Percentiles rank a stretch among this genome's conserved stretches.
These are phyloP conservation scores for Geranomyces michiganensis DNA, from an alignment of 192 early-diverging fungal genomes.

Conservation along the genomic window DNA sequence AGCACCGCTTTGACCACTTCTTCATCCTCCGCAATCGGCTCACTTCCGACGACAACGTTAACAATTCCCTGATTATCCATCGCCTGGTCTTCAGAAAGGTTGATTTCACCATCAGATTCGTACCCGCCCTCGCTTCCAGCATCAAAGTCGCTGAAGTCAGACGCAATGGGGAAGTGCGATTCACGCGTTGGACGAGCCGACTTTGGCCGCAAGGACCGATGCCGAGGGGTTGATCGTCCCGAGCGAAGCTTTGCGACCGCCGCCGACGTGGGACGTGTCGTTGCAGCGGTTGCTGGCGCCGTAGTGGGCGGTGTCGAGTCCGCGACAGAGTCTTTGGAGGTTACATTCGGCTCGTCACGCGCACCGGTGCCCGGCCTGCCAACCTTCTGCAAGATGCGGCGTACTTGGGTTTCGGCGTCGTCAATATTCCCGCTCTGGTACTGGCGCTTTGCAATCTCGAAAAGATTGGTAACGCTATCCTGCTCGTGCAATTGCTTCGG, in stretches of 20 bases:
- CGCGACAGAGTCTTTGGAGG: not conserved
- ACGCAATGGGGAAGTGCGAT: slow-evolving; percentile 45
- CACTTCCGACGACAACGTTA: slow-evolving; percentile 1
- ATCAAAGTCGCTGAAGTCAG: slow-evolving; percentile 49
- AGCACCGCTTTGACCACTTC: slow-evolving; percentile 25
- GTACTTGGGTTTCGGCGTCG: slow-evolving; percentile 29
- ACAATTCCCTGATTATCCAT: not conserved
- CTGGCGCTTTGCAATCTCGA: slow-evolving; percentile 38
- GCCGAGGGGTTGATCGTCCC: slow-evolving; percentile 23
- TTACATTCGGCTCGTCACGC: not conserved
- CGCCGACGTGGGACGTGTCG: slow-evolving; percentile 2
- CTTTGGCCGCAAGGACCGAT: slow-evolving; percentile 42
- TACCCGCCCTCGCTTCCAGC: slow-evolving; percentile 34
- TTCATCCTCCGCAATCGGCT: slow-evolving; percentile 29
- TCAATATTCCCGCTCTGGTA: slow-evolving; percentile 36
- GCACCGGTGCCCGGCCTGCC: not conserved
- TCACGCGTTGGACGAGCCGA: slow-evolving; percentile 53
- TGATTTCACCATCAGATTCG: slow-evolving; percentile 35
- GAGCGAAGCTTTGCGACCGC: slow-evolving; percentile 7
- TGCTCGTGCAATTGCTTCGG: slow-evolving; percentile 7
- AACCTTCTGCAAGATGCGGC: slow-evolving; percentile 23
- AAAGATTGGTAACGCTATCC: slow-evolving; percentile 24
- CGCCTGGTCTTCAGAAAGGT: slow-evolving; percentile 14
- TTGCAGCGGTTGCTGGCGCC: not conserved
- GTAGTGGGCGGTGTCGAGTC: slow-evolving; percentile 4